A percentile compares a stretch with the other conserved stretches of the same genome.
phyloP scores from a whole-genome alignment of 441 rosid species.

The Syzygium syzygioides region DNA sequence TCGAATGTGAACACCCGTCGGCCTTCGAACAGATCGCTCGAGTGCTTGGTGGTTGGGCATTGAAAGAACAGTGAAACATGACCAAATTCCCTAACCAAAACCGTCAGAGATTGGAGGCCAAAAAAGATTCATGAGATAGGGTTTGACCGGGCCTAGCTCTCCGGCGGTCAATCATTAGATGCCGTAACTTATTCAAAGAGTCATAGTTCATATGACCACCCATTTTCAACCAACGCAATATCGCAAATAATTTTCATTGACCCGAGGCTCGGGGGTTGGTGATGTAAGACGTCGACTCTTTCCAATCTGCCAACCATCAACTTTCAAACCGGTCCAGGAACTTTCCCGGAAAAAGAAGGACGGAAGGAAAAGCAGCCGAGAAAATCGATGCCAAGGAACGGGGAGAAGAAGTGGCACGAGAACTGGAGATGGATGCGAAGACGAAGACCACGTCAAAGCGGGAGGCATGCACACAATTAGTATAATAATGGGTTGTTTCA shows the following conservation, averaged over 20 bases:
- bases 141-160: background rate
- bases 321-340: background rate
- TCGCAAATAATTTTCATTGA: background rate
- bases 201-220: no score
- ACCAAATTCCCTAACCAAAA: background rate
- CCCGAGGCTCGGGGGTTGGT: background rate
- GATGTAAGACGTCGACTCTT: background rate
- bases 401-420: background rate
- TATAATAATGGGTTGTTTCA: background rate
- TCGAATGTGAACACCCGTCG: background rate
- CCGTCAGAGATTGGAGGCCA: background rate
- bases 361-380: background rate
- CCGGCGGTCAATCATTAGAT: background rate
- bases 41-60: background rate
- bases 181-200: background rate
- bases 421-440: background rate
- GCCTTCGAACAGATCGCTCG: background rate
- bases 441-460: background rate
- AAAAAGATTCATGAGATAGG: background rate
- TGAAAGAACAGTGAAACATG: background rate
- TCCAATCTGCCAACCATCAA: background rate
- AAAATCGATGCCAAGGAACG: background rate
- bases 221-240: background rate
- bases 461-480: background rate
- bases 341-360: background rate